Evolutionary conservation across 2,329 filamentous ascomycete species (phyloP).

Genomic region (Aspergillus fischeri): DNA sequence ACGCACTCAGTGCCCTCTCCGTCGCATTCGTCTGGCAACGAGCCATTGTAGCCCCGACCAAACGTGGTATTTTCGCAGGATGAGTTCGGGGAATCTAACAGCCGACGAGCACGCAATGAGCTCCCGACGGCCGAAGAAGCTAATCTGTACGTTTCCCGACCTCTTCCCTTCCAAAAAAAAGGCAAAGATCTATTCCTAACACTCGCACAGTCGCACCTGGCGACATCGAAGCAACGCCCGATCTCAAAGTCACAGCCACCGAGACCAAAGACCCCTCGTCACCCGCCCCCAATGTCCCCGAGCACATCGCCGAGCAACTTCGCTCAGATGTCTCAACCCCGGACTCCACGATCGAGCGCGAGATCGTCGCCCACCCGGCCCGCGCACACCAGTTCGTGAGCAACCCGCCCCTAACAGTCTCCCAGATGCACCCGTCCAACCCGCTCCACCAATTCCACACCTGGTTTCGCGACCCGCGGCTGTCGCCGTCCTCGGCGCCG

Average conservation of each 20-base stretch:
- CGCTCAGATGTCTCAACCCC: conserved; percentile 36
- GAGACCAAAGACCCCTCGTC: conserved; percentile 13
- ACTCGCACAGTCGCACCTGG: conserved; percentile 37
- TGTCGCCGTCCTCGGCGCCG: conserved; percentile 63
- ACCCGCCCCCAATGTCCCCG: conserved; percentile 4
- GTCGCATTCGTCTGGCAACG: not conserved
- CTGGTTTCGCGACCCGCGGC: conserved; percentile 78
- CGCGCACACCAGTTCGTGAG: conserved; percentile 42
- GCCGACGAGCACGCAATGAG: conserved; percentile 9
- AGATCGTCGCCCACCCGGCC: conserved; percentile 34
- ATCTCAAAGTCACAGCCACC: conserved; percentile 10
- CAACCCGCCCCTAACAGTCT: conserved; percentile 40
- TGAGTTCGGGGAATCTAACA: not conserved
- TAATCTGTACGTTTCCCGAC: conserved; percentile 33
- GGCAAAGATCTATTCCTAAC: conserved; percentile 6
- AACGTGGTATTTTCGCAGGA: not conserved
- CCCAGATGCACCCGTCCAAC: conserved; percentile 39
- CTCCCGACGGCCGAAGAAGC: conserved; percentile 34
- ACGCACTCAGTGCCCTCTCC: not conserved
- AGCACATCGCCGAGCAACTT: conserved; percentile 17
- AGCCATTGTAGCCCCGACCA: not conserved
- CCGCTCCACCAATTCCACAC: conserved; percentile 81
- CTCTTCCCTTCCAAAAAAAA: not conserved
- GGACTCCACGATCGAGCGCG: conserved; percentile 28
- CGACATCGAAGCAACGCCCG: conserved; percentile 31